phyloP scores from a whole-genome alignment of 2,329 filamentous ascomycete species.

The Periconia macrospinosa region DNA sequence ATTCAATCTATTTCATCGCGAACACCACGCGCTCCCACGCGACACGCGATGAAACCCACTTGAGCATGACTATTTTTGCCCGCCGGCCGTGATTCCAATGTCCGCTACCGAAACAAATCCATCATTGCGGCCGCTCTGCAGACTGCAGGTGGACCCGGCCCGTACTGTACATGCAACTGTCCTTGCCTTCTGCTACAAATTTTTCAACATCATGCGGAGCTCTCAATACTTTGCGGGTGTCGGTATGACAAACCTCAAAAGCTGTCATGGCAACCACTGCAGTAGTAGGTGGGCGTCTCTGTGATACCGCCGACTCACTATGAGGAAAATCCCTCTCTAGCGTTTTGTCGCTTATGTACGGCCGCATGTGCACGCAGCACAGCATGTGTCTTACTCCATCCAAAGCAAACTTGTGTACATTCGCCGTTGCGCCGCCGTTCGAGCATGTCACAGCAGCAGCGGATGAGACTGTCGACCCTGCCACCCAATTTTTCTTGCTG shows the following conservation, averaged over 20 bases:
- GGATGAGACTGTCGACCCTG: slow-evolving; percentile 1
- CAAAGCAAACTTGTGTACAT: slow-evolving; percentile 33
- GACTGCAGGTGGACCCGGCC: slow-evolving; percentile 22
- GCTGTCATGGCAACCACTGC: slow-evolving; percentile 20
- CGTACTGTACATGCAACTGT: slow-evolving; percentile 8
- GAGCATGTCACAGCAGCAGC: slow-evolving; percentile 26
- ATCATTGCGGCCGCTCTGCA: slow-evolving; percentile 2
- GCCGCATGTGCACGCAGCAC: slow-evolving; percentile 29
- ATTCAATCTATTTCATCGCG: slow-evolving; percentile 26
- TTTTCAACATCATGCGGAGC: slow-evolving; percentile 24
- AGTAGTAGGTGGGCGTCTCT: slow-evolving; percentile 9
- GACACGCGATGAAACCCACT: slow-evolving; percentile 30
- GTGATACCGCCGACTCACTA: slow-evolving; percentile 20
- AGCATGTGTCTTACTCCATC: slow-evolving; percentile 22
- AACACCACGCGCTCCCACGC: slow-evolving; percentile 33
- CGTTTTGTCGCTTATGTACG: slow-evolving; percentile 21
- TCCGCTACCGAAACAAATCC: slow-evolving; percentile 19
- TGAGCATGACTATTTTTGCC: slow-evolving; percentile 26
- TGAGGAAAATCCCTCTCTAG: slow-evolving; percentile 19
- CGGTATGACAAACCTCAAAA: slow-evolving; percentile 24
- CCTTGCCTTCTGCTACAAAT: slow-evolving; percentile 22
- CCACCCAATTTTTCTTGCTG: neutral
- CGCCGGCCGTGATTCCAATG: slow-evolving; percentile 22
- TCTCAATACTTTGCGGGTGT: slow-evolving; percentile 7
- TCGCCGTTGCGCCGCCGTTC: slow-evolving; percentile 18